phyloP scores from a whole-genome alignment of 2,329 filamentous ascomycete genomes.

The Hymenoscyphus fructigenus region DNA sequence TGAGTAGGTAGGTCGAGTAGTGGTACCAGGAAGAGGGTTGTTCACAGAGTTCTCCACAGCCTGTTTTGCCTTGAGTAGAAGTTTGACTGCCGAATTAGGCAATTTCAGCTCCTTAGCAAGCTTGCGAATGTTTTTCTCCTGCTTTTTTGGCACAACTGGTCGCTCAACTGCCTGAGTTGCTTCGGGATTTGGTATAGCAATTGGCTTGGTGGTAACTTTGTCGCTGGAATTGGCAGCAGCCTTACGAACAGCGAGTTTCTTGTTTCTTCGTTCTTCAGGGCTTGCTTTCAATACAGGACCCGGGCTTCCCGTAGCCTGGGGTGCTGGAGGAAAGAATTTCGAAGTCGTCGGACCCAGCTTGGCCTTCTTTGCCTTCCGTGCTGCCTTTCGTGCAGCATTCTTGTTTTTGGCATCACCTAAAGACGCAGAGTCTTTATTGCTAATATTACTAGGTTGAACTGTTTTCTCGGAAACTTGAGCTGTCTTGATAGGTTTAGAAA shows the following conservation, averaged over 20 bases:
- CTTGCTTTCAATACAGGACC: background rate
- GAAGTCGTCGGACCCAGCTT: background rate
- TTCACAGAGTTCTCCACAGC: conserved; percentile 1
- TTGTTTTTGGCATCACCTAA: background rate
- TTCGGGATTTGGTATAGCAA: background rate
- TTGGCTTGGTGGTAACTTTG: background rate
- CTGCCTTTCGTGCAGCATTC: background rate
- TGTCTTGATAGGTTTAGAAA: background rate
- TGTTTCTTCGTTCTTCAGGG: background rate
- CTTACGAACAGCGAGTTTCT: conserved; percentile 1
- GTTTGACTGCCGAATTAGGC: background rate
- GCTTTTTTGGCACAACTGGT: background rate
- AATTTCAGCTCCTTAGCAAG: background rate
- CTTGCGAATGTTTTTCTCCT: background rate
- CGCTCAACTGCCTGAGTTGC: background rate
- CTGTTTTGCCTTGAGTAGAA: background rate
- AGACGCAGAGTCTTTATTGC: background rate
- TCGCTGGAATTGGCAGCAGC: background rate
- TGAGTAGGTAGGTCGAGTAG: conserved; percentile 1
- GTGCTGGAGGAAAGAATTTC: conserved; percentile 1
- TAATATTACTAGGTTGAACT: background rate
- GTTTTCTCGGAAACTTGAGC: background rate
- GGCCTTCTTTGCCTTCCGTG: conserved; percentile 2
- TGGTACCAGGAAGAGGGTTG: background rate
- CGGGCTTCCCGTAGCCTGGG: background rate